A percentile compares a stretch with the other conserved stretches of the same genome.
These are phyloP conservation scores for Paramecium caudatum DNA, from an alignment of 73 alveolate species.

Conservation along the genomic window DNA sequence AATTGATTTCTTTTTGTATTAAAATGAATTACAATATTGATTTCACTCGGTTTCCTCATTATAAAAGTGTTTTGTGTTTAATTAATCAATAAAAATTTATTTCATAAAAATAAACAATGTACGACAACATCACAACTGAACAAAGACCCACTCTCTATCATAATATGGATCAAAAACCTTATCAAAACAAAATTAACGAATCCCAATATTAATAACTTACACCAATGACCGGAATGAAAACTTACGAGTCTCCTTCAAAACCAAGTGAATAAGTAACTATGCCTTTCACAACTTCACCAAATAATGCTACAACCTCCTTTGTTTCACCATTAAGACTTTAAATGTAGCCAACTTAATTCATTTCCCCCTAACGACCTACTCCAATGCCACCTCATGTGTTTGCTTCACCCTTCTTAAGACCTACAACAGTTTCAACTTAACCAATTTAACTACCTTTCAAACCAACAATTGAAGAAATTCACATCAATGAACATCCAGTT, in stretches of 20 bases:
- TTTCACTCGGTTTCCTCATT: conserved; percentile 20
- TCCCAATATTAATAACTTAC: background rate
- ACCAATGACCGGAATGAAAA: conserved; percentile 53
- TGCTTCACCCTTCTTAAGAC: background rate
- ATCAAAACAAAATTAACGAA: background rate
- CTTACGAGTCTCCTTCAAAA: background rate
- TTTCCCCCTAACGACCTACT: background rate
- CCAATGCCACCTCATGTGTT: background rate
- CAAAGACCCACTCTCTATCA: conserved; percentile 46
- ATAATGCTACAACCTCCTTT: conserved; percentile 17
- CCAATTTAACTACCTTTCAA: background rate
- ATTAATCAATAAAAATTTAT: background rate
- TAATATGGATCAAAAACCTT: background rate
- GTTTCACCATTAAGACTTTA: background rate
- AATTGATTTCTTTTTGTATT: background rate
- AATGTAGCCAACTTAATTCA: background rate
- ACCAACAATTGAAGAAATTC: conserved; percentile 32
- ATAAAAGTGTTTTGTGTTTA: background rate
- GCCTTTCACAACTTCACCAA: conserved; percentile 14
- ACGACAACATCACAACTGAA: conserved; percentile 33
- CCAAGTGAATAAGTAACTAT: conserved; percentile 33
- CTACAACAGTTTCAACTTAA: background rate
- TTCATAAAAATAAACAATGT: conserved; percentile 4
- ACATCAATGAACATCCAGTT: conserved; percentile 23
- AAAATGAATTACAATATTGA: background rate